Base-by-base conservation (phyloP, 805 yeast genomes). In the Yueomyces sp. region DNA sequence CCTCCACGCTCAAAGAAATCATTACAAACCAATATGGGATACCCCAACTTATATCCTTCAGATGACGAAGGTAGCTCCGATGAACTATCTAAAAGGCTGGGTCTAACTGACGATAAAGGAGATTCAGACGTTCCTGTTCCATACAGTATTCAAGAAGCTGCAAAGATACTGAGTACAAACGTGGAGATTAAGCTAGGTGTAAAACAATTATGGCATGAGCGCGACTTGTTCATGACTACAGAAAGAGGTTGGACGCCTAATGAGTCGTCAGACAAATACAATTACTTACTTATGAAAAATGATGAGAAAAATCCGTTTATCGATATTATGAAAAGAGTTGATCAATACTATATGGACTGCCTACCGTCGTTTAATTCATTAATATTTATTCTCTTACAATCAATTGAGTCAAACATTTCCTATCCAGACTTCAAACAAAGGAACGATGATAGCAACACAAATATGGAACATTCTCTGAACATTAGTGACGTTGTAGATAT, bases 71-170 rank as follows among this genome's bases (percentile, higher is more conserved):
- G 57, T 5, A 61, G 60, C 2, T 56, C 47, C n/a, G 60, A 55
- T 39, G 37, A 40, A 12, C 40, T 55, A 4, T 47, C 49, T 3
- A 46, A 45, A 38, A 52, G 47, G 43, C 41, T 49, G 12, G 33
- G 40, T 36, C 29, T 38, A 4, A 36, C 39, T 6, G 44, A 40
- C 8, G 31, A 33, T 26, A 26, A 36, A 4, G 39, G 42, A 5
- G 43, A 49, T 9, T 43, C 43, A 33, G 55, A 51, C 27, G 41
- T 45, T 3, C 40, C 40, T 28, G 76, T 79, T 0, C 96, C 96
- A 0, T 70, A 64, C 37, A 86, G 94, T 47, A 77, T 88, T 30
- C 67, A 72, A 40, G 95, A 90, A 57, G 96, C 96, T 0, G 71
- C 85, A 28, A 73, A 73, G 11, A 72, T 90, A 6, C 73, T 85